These are phyloP conservation scores for Penicillium desertorum DNA, from an alignment of 495 filamentous ascomycete genomes.

Conservation along the genomic window DNA sequence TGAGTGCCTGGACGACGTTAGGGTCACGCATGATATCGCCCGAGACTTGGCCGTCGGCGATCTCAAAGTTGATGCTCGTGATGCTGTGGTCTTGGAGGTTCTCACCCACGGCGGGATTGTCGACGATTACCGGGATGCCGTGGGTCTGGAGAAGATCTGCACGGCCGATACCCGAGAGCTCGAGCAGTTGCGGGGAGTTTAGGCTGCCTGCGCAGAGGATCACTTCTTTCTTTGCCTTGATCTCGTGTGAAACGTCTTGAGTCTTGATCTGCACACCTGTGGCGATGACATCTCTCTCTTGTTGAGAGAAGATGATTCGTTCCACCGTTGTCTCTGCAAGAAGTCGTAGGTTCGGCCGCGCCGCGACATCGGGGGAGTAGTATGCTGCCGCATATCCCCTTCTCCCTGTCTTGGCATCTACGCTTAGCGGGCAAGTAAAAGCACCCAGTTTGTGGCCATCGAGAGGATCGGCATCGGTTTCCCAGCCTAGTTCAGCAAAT, in stretches of 20 bases:
- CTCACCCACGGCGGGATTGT: slow-evolving; percentile 43
- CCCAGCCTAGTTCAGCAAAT: slow-evolving; percentile 25
- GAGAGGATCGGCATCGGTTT: slow-evolving; percentile 25
- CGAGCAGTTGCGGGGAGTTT: slow-evolving; percentile 55
- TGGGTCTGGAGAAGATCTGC: slow-evolving; percentile 25
- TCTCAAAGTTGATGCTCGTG: slow-evolving; percentile 37
- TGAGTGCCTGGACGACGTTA: slow-evolving; percentile 31
- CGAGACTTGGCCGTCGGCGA: slow-evolving; percentile 40
- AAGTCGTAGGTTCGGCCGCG: slow-evolving; percentile 47
- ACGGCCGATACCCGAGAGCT: slow-evolving; percentile 58
- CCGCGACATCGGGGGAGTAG: slow-evolving; percentile 28
- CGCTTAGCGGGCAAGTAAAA: slow-evolving; percentile 21
- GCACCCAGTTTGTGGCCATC: slow-evolving; percentile 24
- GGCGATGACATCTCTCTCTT: slow-evolving; percentile 23
- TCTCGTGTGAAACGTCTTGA: slow-evolving; percentile 23
- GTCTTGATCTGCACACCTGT: slow-evolving; percentile 41
- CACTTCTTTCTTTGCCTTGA: slow-evolving; percentile 54
- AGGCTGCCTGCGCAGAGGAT: slow-evolving; percentile 55
- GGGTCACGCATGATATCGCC: slow-evolving; percentile 46
- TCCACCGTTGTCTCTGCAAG: slow-evolving; percentile 46
- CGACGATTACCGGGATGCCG: slow-evolving; percentile 37
- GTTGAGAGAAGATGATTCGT: slow-evolving; percentile 35
- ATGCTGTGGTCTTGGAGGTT: slow-evolving; percentile 47
- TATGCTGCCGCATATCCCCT: slow-evolving; percentile 43
- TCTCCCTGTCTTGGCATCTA: slow-evolving; percentile 26